Evolutionary conservation across 164 flowering plant genomes (phyloP).

Genomic region (Kalanchoe fedtschenkoi): DNA sequence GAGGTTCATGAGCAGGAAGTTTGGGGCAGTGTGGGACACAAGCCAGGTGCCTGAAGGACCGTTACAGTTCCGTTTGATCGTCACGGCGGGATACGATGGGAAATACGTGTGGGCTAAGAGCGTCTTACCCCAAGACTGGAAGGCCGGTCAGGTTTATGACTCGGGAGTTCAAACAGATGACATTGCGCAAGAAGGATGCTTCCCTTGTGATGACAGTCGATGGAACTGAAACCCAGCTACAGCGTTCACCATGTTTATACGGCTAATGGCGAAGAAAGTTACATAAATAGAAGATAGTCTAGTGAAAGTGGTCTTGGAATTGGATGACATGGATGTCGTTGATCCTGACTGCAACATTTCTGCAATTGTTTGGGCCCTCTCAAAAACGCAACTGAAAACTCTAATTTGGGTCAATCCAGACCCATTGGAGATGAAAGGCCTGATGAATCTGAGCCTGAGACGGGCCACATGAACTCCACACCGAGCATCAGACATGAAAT

Average conservation of each 20-base stretch:
- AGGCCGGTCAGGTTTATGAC: conserved; percentile 47
- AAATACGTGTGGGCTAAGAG: conserved; percentile 45
- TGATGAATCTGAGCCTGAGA: too few species aligned
- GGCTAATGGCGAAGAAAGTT: too few species aligned
- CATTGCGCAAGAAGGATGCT: conserved; percentile 72
- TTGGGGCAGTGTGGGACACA: conserved; percentile 78
- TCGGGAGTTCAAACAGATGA: conserved; percentile 59
- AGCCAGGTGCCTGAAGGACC: conserved; percentile 54
- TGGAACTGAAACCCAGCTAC: conserved; percentile 13
- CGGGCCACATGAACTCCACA: too few species aligned
- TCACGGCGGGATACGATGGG: conserved; percentile 69
- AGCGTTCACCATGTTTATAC: too few species aligned
- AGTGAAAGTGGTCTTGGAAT: too few species aligned
- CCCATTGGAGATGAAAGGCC: too few species aligned
- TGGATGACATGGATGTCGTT: too few species aligned
- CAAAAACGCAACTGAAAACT: too few species aligned
- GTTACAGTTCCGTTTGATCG: conserved; percentile 56
- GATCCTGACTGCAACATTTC: not conserved
- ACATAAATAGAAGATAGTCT: too few species aligned
- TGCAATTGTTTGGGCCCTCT: too few species aligned
- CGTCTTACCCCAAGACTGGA: conserved; percentile 74
- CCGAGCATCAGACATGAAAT: too few species aligned
- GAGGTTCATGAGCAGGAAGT: conserved; percentile 44
- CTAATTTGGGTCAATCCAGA: too few species aligned
- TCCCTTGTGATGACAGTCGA: conserved; percentile 38